Evolutionary conservation across 2,329 filamentous ascomycete species (phyloP).

Genomic region (Aspergillus sp.): DNA sequence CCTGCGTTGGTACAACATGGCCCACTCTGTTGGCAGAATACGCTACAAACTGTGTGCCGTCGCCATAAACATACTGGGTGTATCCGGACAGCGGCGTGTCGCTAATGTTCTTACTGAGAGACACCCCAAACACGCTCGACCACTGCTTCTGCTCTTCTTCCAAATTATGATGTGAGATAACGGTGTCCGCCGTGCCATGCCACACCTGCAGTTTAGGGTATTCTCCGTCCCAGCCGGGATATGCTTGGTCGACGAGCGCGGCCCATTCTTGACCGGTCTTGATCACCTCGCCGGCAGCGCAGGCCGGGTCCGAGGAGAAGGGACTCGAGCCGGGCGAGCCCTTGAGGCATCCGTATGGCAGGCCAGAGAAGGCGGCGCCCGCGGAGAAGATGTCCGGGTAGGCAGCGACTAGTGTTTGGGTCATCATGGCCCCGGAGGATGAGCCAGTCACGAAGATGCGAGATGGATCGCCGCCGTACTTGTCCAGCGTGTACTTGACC

Average conservation of each 20-base stretch:
- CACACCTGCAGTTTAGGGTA: slow-evolving; percentile 11
- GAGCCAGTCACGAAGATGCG: slow-evolving; percentile 5
- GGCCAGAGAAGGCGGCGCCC: slow-evolving; percentile 1
- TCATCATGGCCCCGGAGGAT: slow-evolving; percentile 11
- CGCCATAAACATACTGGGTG: slow-evolving; percentile 7
- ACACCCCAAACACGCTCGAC: slow-evolving; percentile 6
- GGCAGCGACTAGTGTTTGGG: slow-evolving; percentile 2
- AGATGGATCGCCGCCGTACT: neutral
- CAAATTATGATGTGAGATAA: neutral
- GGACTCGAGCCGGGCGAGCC: slow-evolving; percentile 1
- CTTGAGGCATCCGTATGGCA: slow-evolving; percentile 7
- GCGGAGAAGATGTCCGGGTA: slow-evolving; percentile 8
- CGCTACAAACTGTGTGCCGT: slow-evolving; percentile 2
- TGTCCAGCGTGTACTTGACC: neutral
- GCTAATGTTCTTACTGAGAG: neutral
- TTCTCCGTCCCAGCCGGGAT: slow-evolving; percentile 4
- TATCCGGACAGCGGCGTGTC: slow-evolving; percentile 4
- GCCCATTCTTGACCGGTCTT: slow-evolving; percentile 4
- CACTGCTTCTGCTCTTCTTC: slow-evolving; percentile 9
- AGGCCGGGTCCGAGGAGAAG: slow-evolving; percentile 7
- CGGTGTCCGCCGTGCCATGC: slow-evolving; percentile 9
- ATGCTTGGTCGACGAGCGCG: neutral
- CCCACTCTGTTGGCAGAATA: slow-evolving; percentile 10
- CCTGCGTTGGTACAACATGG: slow-evolving; percentile 11
- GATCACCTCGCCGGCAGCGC: slow-evolving; percentile 3